Evolutionary conservation across 768 basidiomycete genomes (phyloP).

Genomic region (Boletellus ananas): DNA sequence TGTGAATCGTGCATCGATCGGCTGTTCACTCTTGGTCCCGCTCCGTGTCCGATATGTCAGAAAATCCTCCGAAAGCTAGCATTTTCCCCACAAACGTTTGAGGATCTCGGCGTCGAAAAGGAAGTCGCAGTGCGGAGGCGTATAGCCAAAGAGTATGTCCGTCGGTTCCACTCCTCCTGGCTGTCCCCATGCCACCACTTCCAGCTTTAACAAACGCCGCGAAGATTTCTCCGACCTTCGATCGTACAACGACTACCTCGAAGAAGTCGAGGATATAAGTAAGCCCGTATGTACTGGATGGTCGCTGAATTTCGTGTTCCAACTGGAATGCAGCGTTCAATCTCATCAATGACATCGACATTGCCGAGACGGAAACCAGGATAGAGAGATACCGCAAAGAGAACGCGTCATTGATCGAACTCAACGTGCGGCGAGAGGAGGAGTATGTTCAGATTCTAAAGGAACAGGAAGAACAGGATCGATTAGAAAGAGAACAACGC

Average conservation of each 20-base stretch:
- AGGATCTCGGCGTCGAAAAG: slow-evolving; percentile 89
- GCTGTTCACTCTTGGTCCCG: slow-evolving; percentile 91
- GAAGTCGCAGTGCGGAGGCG: slow-evolving; percentile 87
- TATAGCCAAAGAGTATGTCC: slow-evolving; percentile 79
- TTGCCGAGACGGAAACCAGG: slow-evolving; percentile 76
- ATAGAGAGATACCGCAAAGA: slow-evolving; percentile 75
- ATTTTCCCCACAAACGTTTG: slow-evolving; percentile 94
- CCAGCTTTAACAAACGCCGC: slow-evolving; percentile 88
- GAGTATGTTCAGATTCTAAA: slow-evolving; percentile 66
- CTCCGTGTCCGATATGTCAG: slow-evolving; percentile 91
- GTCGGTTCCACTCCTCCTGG: not conserved
- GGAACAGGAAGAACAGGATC: slow-evolving; percentile 79
- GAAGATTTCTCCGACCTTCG: slow-evolving; percentile 83
- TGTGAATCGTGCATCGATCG: slow-evolving; percentile 99
- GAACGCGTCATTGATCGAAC: slow-evolving; percentile 79
- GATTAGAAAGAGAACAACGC: slow-evolving; percentile 64
- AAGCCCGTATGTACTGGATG: slow-evolving; percentile 19
- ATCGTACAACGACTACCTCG: slow-evolving; percentile 92
- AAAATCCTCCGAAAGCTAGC: slow-evolving; percentile 86
- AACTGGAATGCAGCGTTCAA: slow-evolving; percentile 69
- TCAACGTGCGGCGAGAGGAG: slow-evolving; percentile 80
- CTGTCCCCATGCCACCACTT: slow-evolving; percentile 1
- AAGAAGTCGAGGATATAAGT: slow-evolving; percentile 93
- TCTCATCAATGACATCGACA: slow-evolving; percentile 84
- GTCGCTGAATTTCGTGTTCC: not conserved